Evolutionary conservation across 768 basidiomycete species (phyloP).

Genomic region (Serendipita vermifera): DNA sequence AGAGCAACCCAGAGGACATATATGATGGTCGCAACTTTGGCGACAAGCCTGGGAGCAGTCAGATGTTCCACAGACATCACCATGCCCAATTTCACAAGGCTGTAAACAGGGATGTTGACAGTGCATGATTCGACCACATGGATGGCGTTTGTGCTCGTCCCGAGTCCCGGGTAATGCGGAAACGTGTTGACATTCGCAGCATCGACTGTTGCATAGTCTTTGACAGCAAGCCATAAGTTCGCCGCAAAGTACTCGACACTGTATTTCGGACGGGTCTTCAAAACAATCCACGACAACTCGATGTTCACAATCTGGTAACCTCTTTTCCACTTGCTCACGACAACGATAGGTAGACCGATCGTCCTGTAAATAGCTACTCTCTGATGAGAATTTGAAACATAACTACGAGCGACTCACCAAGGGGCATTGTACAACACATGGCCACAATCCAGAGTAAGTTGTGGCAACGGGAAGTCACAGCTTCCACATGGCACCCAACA

Average conservation of each 20-base stretch:
- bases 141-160: conserved; percentile 31
- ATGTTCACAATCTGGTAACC: conserved; percentile 44
- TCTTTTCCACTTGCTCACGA: conserved; percentile 29
- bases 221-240: conserved; percentile 41
- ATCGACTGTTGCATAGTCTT: conserved; percentile 35
- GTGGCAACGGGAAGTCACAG: conserved; percentile 35
- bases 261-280: conserved; percentile 27
- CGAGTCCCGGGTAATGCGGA: conserved; percentile 18
- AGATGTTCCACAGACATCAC: conserved; percentile 34
- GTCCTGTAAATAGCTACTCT: conserved; percentile 35
- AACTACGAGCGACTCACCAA: conserved; percentile 31
- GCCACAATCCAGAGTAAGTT: conserved; percentile 45
- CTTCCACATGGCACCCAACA: conserved; percentile 43
- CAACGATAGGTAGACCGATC: conserved; percentile 34
- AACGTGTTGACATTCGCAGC: conserved; percentile 35
- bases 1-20: conserved; percentile 37
- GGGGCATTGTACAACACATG: conserved; percentile 33
- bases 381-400: not conserved
- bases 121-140: conserved; percentile 38
- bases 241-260: conserved; percentile 33
- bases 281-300: conserved; percentile 34
- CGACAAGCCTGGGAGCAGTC: conserved; percentile 37
- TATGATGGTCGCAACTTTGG: conserved; percentile 42
- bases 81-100: conserved; percentile 30
- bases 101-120: conserved; percentile 44